Percentiles rank a stretch among this genome's conserved stretches.
Evolutionary conservation across 768 basidiomycete genomes (phyloP).

Genomic region (Rubroboletus pulcherrimus): DNA sequence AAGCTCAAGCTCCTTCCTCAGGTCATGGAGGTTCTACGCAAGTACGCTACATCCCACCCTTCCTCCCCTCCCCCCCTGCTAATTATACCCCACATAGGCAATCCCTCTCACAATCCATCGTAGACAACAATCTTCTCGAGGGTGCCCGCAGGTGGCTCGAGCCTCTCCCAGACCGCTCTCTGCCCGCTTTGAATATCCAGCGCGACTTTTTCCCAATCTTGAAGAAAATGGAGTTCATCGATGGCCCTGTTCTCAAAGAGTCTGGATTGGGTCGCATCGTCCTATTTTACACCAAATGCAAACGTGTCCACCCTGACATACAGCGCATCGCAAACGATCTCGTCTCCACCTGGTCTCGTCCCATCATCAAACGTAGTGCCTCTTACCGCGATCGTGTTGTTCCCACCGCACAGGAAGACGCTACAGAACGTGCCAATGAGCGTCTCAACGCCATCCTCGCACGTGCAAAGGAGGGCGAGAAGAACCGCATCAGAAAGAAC

Average conservation of each 20-base stretch:
- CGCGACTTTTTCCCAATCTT: conserved; percentile 83
- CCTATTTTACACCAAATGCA: conserved; percentile 95
- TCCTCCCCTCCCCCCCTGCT: neutral
- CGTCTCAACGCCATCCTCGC: conserved; percentile 67
- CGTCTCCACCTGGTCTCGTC: conserved; percentile 82
- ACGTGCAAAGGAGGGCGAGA: conserved; percentile 63
- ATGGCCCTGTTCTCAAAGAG: conserved; percentile 85
- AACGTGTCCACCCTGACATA: conserved; percentile 80
- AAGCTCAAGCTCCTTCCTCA: conserved; percentile 85
- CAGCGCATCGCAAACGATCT: conserved; percentile 79
- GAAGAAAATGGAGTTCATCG: conserved; percentile 88
- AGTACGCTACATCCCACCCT: conserved; percentile 46
- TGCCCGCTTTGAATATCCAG: conserved; percentile 95
- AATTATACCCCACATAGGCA: conserved; percentile 44
- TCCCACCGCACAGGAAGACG: conserved; percentile 47
- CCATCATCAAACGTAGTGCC: conserved; percentile 86
- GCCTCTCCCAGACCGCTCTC: conserved; percentile 85
- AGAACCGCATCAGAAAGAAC: conserved; percentile 66
- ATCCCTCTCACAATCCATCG: conserved; percentile 84
- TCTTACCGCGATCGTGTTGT: conserved; percentile 74
- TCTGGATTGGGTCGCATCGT: conserved; percentile 85
- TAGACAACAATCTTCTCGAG: conserved; percentile 91
- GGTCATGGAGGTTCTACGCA: conserved; percentile 90
- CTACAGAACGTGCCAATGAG: conserved; percentile 42
- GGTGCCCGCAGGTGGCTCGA: conserved; percentile 91